Percentiles rank a stretch among this genome's conserved stretches.
Evolutionary conservation across 192 early-diverging fungal genomes (phyloP).

Genomic region (Coemansia sp.): DNA sequence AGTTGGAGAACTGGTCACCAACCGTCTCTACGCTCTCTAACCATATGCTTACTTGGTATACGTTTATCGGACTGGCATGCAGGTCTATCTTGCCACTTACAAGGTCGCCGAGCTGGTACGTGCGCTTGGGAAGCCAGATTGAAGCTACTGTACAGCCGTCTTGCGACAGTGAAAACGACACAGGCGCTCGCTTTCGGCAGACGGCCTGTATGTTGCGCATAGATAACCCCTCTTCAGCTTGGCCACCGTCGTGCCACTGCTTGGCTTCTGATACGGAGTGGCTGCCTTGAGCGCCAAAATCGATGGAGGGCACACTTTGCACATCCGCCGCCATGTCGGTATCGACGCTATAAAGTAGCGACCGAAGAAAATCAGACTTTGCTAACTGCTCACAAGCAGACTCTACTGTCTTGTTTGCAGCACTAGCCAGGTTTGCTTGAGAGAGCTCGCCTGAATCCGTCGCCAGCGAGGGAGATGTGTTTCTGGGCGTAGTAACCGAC

Average conservation of each 20-base stretch:
- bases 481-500: slow-evolving; percentile 34
- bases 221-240: neutral
- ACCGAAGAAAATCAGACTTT: slow-evolving; percentile 27
- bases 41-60: slow-evolving; percentile 54
- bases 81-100: slow-evolving; percentile 37
- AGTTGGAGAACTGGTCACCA: slow-evolving; percentile 21
- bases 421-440: neutral
- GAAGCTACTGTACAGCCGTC: slow-evolving; percentile 32
- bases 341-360: slow-evolving; percentile 16
- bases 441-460: slow-evolving; percentile 6
- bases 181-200: slow-evolving; percentile 41
- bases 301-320: slow-evolving; percentile 20
- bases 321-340: slow-evolving; percentile 12
- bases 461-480: slow-evolving; percentile 25
- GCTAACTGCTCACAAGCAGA: slow-evolving; percentile 15
- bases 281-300: neutral
- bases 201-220: slow-evolving; percentile 19
- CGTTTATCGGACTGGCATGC: slow-evolving; percentile 9
- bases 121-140: slow-evolving; percentile 46
- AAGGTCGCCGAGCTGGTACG: slow-evolving; percentile 51
- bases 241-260: neutral
- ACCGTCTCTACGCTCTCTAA: slow-evolving; percentile 47
- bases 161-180: slow-evolving; percentile 49
- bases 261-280: neutral
- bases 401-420: neutral